These are phyloP conservation scores for Pestalotiopsis sp. DNA, from an alignment of 2,329 filamentous ascomycete species.

Conservation along the genomic window DNA sequence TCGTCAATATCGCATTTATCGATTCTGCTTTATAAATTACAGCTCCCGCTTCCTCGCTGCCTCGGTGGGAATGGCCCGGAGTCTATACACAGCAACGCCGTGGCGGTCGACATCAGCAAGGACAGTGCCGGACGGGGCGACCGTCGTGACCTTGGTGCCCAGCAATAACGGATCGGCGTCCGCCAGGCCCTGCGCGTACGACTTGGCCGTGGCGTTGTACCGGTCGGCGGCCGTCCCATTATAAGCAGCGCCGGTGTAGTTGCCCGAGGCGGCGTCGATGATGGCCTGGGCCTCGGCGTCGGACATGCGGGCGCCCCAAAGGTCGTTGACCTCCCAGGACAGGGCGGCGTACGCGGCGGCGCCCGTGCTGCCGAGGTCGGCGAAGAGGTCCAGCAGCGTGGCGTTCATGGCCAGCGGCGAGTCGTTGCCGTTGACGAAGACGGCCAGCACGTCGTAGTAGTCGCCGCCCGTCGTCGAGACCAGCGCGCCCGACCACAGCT, in stretches of 20 bases:
- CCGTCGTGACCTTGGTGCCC: slow-evolving; percentile 45
- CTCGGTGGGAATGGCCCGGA: slow-evolving; percentile 36
- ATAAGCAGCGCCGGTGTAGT: slow-evolving; percentile 21
- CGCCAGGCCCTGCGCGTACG: slow-evolving; percentile 48
- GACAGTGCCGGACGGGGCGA: slow-evolving; percentile 44
- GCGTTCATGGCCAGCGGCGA: slow-evolving; percentile 47
- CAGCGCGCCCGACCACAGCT: slow-evolving; percentile 51
- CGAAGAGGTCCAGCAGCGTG: slow-evolving; percentile 54
- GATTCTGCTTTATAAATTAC: background rate
- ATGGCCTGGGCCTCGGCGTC: slow-evolving; percentile 44
- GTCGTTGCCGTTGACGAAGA: slow-evolving; percentile 52
- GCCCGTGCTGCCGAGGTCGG: slow-evolving; percentile 44
- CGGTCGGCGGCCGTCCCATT: slow-evolving; percentile 21
- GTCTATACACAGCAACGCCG: slow-evolving; percentile 51
- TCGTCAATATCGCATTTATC: background rate
- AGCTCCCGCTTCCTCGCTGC: slow-evolving; percentile 33
- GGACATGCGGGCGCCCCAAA: slow-evolving; percentile 59
- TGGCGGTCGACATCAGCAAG: slow-evolving; percentile 47
- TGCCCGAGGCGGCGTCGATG: slow-evolving; percentile 40
- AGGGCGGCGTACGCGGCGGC: slow-evolving; percentile 41
- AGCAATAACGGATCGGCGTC: slow-evolving; percentile 45
- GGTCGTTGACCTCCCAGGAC: slow-evolving; percentile 55
- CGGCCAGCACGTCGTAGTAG: slow-evolving; percentile 44
- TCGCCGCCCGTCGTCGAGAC: slow-evolving; percentile 42
- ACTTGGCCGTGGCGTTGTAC: slow-evolving; percentile 52